Conservation (phyloP, 768 basidiomycete genomes). For the Lentinula lateritia region DNA sequence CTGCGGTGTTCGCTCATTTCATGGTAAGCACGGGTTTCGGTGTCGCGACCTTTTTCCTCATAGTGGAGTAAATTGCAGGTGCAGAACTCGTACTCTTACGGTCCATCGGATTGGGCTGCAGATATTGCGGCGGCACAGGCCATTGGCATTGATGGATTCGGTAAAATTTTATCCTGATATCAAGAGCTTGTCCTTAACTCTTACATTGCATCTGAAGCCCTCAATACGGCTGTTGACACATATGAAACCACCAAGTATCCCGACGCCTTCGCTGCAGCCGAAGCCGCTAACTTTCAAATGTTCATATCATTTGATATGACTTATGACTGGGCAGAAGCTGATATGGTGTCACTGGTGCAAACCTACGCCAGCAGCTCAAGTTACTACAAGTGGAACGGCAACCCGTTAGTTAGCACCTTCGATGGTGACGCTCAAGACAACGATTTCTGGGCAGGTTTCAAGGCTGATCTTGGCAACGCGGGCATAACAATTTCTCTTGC, state of each 20-base stretch:
- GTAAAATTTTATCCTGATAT: slow-evolving; percentile 6
- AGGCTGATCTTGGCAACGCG: slow-evolving; percentile 10
- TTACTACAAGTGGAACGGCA: slow-evolving; percentile 19
- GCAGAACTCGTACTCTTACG: slow-evolving; percentile 18
- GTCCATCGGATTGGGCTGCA: slow-evolving; percentile 14
- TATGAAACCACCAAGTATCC: slow-evolving; percentile 22
- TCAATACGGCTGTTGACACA: slow-evolving; percentile 18
- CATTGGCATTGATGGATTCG: slow-evolving; percentile 21
- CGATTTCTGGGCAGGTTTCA: slow-evolving; percentile 15
- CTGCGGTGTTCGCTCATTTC: slow-evolving; percentile 1
- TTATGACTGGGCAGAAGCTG: slow-evolving; percentile 11
- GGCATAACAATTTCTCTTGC: slow-evolving; percentile 25
- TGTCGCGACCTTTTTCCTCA: neutral
- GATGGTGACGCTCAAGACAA: slow-evolving; percentile 28
- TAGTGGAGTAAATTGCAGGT: slow-evolving; percentile 4
- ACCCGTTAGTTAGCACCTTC: slow-evolving; percentile 29
- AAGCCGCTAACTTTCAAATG: slow-evolving; percentile 26
- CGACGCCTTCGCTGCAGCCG: slow-evolving; percentile 28
- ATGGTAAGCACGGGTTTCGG: neutral
- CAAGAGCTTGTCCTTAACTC: neutral
- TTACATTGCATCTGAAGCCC: slow-evolving; percentile 8
- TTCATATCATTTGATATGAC: slow-evolving; percentile 33
- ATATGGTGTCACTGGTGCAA: slow-evolving; percentile 19
- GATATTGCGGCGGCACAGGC: slow-evolving; percentile 18
- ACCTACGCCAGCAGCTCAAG: slow-evolving; percentile 23